Conservation (phyloP, 1,284 basidiomycete genomes). For the Moniliella sp. region DNA sequence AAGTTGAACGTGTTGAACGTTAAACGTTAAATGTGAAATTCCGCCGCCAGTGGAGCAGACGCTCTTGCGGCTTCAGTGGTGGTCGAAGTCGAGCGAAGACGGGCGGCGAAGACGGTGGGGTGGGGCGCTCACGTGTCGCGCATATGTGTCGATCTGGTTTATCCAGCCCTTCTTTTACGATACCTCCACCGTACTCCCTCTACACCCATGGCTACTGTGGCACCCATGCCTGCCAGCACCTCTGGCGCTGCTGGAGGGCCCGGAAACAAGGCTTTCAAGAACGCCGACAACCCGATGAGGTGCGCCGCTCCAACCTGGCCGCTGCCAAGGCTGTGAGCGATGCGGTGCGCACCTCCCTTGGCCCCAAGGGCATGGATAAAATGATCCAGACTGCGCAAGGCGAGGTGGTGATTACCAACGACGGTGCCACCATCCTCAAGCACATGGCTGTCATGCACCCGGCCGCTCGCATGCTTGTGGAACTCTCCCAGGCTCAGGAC, state of each 20-base stretch:
- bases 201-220: too few species aligned
- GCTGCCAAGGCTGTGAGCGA: constrained; percentile 66
- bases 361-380: constrained; percentile 97
- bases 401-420: constrained; percentile 93
- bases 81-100: too few species aligned
- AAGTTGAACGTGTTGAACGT: too few species aligned
- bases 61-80: too few species aligned
- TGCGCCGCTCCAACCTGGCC: constrained; percentile 25
- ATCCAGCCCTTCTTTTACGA: too few species aligned
- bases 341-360: constrained; percentile 84
- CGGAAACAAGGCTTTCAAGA: constrained; percentile 26
- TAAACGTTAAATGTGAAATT: too few species aligned
- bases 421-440: constrained; percentile 91
- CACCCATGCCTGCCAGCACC: too few species aligned
- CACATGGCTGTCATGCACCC: constrained; percentile 94
- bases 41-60: too few species aligned
- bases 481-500: constrained; percentile 91
- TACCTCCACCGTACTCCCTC: too few species aligned
- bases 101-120: too few species aligned
- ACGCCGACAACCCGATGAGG: constrained; percentile 34
- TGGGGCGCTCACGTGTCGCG: too few species aligned
- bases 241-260: constrained; percentile 1
- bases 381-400: constrained; percentile 97
- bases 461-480: constrained; percentile 86
- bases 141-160: too few species aligned